These are phyloP conservation scores for Tetrahymena borealis DNA, from an alignment of 73 alveolate genomes.

Conservation along the genomic window DNA sequence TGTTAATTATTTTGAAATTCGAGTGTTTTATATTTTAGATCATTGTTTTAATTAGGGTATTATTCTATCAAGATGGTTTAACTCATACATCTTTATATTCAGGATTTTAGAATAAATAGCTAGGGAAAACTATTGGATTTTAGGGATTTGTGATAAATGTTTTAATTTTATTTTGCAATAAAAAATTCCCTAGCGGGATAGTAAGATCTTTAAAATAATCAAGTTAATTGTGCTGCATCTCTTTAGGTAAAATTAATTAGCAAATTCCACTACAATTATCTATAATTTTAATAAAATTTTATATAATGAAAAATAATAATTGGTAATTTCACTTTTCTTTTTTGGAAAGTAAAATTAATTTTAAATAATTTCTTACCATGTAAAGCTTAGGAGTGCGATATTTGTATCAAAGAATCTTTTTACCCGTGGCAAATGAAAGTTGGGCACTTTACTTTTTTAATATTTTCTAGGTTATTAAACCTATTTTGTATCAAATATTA, in stretches of 20 bases:
- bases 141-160: not conserved
- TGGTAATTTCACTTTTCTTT: too few relatives aligned
- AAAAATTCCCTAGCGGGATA: not conserved
- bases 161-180: not conserved
- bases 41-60: not conserved
- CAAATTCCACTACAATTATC: not conserved
- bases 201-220: not conserved
- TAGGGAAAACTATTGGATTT: not conserved
- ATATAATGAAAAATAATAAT: too few relatives aligned
- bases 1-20: too few relatives aligned
- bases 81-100: not conserved
- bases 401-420: slow-evolving; percentile 10
- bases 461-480: slow-evolving; percentile 48
- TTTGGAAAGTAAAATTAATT: not conserved
- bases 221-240: not conserved
- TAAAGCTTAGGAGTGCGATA: not conserved
- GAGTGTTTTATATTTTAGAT: too few relatives aligned
- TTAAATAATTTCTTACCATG: not conserved
- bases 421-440: slow-evolving; percentile 46
- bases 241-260: not conserved
- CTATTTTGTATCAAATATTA: slow-evolving; percentile 27
- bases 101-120: not conserved
- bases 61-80: not conserved
- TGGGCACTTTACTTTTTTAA: slow-evolving; percentile 49
- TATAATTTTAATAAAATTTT: not conserved